Percentiles rank a stretch among this genome's conserved stretches.
Evolutionary conservation across 805 yeast genomes (phyloP).

Genomic region (Hanseniaspora thailandica): DNA sequence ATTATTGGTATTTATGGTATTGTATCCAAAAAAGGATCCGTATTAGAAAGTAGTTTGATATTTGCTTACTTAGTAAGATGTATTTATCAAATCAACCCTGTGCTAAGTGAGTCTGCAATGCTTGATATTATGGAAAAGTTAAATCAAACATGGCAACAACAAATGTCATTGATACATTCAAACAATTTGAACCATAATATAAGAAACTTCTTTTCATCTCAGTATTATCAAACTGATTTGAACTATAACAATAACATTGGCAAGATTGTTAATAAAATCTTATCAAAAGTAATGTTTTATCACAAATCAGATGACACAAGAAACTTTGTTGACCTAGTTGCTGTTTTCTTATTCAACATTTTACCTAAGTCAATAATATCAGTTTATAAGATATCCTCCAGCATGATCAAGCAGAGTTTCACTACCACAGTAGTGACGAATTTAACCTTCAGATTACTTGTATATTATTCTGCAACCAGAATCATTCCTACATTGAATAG

Average conservation of each 20-base stretch:
- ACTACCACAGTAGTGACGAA: slow-evolving; percentile 74
- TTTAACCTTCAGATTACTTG: slow-evolving; percentile 72
- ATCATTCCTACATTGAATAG: slow-evolving; percentile 64
- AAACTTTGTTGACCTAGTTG: slow-evolving; percentile 5
- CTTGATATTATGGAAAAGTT: slow-evolving; percentile 33
- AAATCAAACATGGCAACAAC: slow-evolving; percentile 29
- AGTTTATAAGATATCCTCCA: slow-evolving; percentile 23
- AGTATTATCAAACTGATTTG: background rate
- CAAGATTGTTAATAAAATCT: background rate
- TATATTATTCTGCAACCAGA: slow-evolving; percentile 84
- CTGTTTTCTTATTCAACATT: slow-evolving; percentile 5
- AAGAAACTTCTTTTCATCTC: slow-evolving; percentile 4
- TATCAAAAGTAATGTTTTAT: slow-evolving; percentile 2
- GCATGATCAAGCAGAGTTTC: slow-evolving; percentile 46
- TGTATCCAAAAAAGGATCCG: slow-evolving; percentile 69
- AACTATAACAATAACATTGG: background rate
- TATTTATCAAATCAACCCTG: slow-evolving; percentile 85
- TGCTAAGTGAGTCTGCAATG: slow-evolving; percentile 49
- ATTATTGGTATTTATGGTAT: slow-evolving; percentile 76
- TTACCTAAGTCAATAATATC: slow-evolving; percentile 14
- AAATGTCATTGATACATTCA: slow-evolving; percentile 1
- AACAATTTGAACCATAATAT: slow-evolving; percentile 9
- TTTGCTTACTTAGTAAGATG: slow-evolving; percentile 88
- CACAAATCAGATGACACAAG: slow-evolving; percentile 7
- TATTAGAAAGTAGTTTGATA: slow-evolving; percentile 76